Conservation (phyloP, 2,329 filamentous ascomycete species). For the Aspergillus felis region DNA sequence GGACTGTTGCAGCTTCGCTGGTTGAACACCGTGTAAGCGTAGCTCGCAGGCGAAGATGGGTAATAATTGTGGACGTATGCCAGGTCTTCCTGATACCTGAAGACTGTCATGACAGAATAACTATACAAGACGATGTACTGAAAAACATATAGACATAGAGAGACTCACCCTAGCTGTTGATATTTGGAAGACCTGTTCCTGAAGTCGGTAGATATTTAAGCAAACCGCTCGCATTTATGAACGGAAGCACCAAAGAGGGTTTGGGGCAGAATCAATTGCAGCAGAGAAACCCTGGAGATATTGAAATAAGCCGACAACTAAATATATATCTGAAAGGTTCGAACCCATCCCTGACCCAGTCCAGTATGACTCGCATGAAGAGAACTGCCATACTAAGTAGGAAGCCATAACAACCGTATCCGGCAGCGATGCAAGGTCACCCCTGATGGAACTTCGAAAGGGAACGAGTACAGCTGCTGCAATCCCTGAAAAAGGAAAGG, state of each 20-base stretch:
- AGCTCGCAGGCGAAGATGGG: background rate
- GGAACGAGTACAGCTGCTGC: background rate
- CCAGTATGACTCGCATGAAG: background rate
- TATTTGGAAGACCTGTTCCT: background rate
- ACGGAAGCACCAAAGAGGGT: background rate
- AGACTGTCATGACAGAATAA: background rate
- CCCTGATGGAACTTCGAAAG: background rate
- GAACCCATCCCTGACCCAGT: background rate
- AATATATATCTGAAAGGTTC: constrained; percentile 9
- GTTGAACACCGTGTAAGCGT: background rate
- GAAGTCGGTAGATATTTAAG: background rate
- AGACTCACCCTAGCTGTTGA: background rate
- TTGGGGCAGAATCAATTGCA: background rate
- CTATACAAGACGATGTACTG: background rate
- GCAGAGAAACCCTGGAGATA: background rate
- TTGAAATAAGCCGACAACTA: constrained; percentile 1
- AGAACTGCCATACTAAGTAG: background rate
- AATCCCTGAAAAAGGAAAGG: background rate
- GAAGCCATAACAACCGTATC: background rate
- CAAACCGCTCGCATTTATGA: background rate
- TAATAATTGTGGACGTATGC: background rate
- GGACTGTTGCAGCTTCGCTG: background rate
- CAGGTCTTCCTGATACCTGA: background rate
- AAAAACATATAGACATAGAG: background rate
- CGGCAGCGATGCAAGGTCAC: background rate